Base-by-base conservation (phyloP, 1,139 yeast species). In the Hyphopichia khmerensis region DNA sequence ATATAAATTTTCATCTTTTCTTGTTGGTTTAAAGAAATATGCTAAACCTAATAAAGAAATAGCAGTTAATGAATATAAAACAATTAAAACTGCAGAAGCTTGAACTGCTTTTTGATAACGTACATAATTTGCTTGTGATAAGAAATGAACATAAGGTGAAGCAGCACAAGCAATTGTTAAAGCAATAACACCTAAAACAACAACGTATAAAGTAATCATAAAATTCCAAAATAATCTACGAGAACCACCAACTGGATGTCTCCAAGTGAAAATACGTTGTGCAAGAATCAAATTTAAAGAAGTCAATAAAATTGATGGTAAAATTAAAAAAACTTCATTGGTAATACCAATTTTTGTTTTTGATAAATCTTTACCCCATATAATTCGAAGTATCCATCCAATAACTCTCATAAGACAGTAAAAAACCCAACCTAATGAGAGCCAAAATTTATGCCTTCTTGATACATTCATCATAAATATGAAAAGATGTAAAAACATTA, bases 231-330 rank as follows among this genome's bases (percentile, higher is more conserved):
- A 82, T 38, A 74, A 54, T 42, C 60, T 65, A 37, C 79, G 61
- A 18, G 82, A 72, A 42, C 93, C 95, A 26, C 86, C 79, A 39
- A 81, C 85, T 3, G 95, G 95, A 57, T 87, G 95, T 56, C 87
- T 71, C 89, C 93, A 84, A 8, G 91, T 84, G 64, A 85, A 86
- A 36, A 86, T 71, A 51, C 95, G 75, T 60, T 86, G 93, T 4
- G 90, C 90, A 47, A 87, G 66, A 36, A 84, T 76, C 61, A 85
- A 74, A 55, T 84, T 82, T 50, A 79, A 67, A 1, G 84, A 74
- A 18, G 80, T 79, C 35, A 83, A 55, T 15, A 81, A 53, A 39
- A 82, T 76, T 7, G 82, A 69, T 19, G 82, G 84, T 46, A 84
- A 64, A 47, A 83, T 73, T 38, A 77, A 60, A 45, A 86, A 75